Evolutionary conservation across 495 filamentous ascomycete species (phyloP).

Genomic region (Cryomyces minteri): DNA sequence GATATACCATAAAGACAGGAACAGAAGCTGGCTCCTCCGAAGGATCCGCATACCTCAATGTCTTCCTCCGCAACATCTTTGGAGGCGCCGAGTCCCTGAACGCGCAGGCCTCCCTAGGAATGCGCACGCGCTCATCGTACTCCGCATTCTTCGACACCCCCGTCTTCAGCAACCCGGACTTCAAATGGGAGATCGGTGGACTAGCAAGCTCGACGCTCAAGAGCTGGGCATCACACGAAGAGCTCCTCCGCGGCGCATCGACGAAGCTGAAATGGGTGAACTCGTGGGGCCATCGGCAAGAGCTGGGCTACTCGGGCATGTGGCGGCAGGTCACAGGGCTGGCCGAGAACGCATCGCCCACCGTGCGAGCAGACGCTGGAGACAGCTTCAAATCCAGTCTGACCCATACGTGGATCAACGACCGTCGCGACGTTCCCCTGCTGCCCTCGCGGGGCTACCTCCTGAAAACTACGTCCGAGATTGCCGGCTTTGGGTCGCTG

Average conservation of each 20-base stretch:
- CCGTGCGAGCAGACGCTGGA: conserved; percentile 67
- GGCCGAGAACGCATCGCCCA: conserved; percentile 51
- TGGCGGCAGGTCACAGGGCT: conserved; percentile 84
- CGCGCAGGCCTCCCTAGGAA: conserved; percentile 70
- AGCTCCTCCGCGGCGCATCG: conserved; percentile 64
- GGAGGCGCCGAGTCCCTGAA: conserved; percentile 84
- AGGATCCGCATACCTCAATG: conserved; percentile 74
- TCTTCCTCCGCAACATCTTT: conserved; percentile 76
- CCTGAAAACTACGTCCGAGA: conserved; percentile 53
- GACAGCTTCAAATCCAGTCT: conserved; percentile 81
- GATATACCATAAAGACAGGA: conserved; percentile 70
- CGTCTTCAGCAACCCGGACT: conserved; percentile 60
- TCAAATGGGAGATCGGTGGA: conserved; percentile 54
- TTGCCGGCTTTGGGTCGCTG: conserved; percentile 73
- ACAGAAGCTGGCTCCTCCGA: conserved; percentile 85
- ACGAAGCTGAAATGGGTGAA: conserved; percentile 56
- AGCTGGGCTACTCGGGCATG: conserved; percentile 56
- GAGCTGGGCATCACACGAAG: conserved; percentile 82
- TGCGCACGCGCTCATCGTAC: conserved; percentile 76
- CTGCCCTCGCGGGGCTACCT: conserved; percentile 70
- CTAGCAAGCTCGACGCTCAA: conserved; percentile 70
- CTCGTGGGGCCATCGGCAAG: conserved; percentile 38
- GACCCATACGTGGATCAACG: conserved; percentile 60
- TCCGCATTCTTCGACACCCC: conserved; percentile 68
- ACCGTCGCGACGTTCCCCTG: conserved; percentile 61